Evolutionary conservation across 805 yeast species (phyloP).

Genomic region (Wickerhamomyces mucosus): DNA sequence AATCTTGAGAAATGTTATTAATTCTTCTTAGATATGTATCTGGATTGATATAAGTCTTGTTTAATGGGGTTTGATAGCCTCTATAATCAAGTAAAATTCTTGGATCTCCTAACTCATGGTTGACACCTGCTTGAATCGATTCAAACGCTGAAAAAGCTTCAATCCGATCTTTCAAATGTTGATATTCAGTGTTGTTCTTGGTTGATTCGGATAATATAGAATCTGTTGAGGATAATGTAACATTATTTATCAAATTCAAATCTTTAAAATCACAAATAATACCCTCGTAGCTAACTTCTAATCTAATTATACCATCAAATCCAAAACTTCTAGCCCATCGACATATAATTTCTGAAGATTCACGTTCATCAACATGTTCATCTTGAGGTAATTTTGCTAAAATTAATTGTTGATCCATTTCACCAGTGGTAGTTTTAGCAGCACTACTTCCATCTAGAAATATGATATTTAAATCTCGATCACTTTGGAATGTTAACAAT

Average conservation of each 20-base stretch:
- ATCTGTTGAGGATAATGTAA: constrained; percentile 28
- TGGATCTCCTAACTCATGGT: constrained; percentile 38
- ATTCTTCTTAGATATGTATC: constrained; percentile 37
- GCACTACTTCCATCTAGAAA: constrained; percentile 61
- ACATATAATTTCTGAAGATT: constrained; percentile 42
- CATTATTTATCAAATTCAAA: constrained; percentile 35
- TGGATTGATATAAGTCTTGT: constrained; percentile 37
- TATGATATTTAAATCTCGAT: constrained; percentile 38
- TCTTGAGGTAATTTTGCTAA: constrained; percentile 25
- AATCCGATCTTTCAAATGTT: constrained; percentile 10
- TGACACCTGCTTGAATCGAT: constrained; percentile 34
- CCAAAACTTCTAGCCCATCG: constrained; percentile 41
- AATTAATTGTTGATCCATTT: constrained; percentile 49
- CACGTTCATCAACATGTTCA: constrained; percentile 29
- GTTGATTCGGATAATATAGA: constrained; percentile 19
- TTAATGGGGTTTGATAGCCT: constrained; percentile 42
- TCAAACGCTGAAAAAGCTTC: constrained; percentile 31
- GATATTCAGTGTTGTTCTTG: constrained; percentile 7
- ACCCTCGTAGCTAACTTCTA: constrained; percentile 56
- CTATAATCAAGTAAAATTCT: constrained; percentile 43
- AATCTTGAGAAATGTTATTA: constrained; percentile 24
- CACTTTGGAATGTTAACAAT: constrained; percentile 38
- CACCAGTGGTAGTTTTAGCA: constrained; percentile 38
- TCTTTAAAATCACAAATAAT: constrained; percentile 51
- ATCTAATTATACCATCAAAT: constrained; percentile 47